Evolutionary conservation across 352 stramenopile genomes (phyloP).

Genomic region (Pythium utonaiense): DNA sequence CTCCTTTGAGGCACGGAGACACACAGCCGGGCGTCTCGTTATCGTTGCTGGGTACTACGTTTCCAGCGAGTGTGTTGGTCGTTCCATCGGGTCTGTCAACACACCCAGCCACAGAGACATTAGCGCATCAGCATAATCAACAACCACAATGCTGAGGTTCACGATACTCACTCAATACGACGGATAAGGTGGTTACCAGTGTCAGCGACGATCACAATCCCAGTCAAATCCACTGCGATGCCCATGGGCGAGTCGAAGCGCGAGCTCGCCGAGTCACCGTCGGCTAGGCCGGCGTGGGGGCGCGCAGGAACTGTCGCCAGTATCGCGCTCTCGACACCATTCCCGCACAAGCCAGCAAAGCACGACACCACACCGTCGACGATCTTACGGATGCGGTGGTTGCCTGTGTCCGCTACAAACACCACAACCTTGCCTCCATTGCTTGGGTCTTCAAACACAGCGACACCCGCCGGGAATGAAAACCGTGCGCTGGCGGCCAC

Average conservation of each 20-base stretch:
- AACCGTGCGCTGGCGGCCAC: constrained; percentile 42
- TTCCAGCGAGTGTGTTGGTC: constrained; percentile 65
- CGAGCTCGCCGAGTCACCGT: constrained; percentile 72
- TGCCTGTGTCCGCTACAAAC: constrained; percentile 78
- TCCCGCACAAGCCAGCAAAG: constrained; percentile 86
- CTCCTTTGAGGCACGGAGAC: constrained; percentile 86
- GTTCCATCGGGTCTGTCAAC: constrained; percentile 46
- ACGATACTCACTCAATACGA: constrained; percentile 54
- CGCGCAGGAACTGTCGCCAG: constrained; percentile 30
- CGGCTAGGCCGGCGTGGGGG: constrained; percentile 85
- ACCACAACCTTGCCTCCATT: constrained; percentile 33
- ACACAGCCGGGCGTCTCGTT: constrained; percentile 82
- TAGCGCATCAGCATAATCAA: background rate
- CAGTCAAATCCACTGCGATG: constrained; percentile 72
- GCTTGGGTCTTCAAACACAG: constrained; percentile 43
- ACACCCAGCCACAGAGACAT: no score
- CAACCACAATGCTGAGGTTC: background rate
- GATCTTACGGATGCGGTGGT: constrained; percentile 80
- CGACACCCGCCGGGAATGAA: constrained; percentile 66
- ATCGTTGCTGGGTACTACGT: constrained; percentile 47
- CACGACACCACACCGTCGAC: constrained; percentile 70
- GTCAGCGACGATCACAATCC: constrained; percentile 92
- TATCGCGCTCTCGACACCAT: constrained; percentile 57
- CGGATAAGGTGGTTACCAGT: constrained; percentile 95
- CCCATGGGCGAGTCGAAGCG: constrained; percentile 92